Base-by-base conservation (phyloP, 2,329 filamentous ascomycete genomes). In the Diplodia sapinea region DNA sequence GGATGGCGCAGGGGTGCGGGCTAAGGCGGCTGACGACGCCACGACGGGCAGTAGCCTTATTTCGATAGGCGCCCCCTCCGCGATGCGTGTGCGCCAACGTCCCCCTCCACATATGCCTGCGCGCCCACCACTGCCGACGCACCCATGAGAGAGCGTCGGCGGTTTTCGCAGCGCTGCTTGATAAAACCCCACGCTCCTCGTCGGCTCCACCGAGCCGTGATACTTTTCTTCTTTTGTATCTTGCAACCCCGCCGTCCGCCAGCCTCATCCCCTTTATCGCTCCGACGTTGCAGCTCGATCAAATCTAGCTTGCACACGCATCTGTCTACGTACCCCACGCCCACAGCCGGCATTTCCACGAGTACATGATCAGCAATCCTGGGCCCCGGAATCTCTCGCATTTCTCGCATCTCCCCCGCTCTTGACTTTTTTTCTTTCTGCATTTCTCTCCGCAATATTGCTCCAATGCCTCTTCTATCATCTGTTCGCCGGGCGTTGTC, bases 61-160 rank as follows among this genome's bases (percentile, higher is more conserved):
- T 63, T 63, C 59, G 59, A 51, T 63, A 26, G 59, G 59, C 59
- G 47, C 59, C 40, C 31, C 59, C 56, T 61, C 43, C 29, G 31
- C 43, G 47, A 47, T 63, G 59, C 59, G 43, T 63, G 59, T 51
- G 43, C 59, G 47, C 47, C 47, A 12, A 63, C 47, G 29, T 51
- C 20, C 29, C 59, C 59, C 47, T 40, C 59, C 31, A 15, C 59
- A 63, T 4, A 26, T 63, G 57, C 40, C 26, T 29, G 20, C 26
- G 13, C 26, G 31, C 26, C 43, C 26, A 15, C n/a, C 55, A 59
- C 20, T 9, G 15, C 56, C 23, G 38, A 29, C 38, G 13, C 8
- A 15, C 20, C 36, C 40, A 11, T 8, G 38, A 43, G 17, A 50
- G 26, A 31, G 26, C 59, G n/a, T 43, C n/a, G 17, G 47, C 43